Percentiles rank a stretch among this genome's conserved stretches.
phyloP scores from a whole-genome alignment of 108 stramenopile species.

The Fistulifera solaris region DNA sequence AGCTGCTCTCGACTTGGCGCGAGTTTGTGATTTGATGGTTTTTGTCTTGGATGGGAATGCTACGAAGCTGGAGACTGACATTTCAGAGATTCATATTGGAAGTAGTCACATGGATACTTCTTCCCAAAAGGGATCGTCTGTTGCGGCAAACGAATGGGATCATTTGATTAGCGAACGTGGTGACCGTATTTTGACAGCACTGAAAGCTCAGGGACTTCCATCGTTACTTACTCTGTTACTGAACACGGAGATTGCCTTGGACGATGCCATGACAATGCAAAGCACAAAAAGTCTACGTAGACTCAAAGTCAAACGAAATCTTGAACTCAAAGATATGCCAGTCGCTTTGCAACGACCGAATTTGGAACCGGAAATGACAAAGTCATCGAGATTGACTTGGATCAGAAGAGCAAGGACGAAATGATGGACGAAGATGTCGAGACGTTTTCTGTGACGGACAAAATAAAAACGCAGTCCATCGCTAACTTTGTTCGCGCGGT shows the following conservation, averaged over 20 bases:
- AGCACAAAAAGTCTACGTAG: slow-evolving; percentile 53
- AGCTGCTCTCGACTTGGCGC: slow-evolving; percentile 79
- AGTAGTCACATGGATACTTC: slow-evolving; percentile 20
- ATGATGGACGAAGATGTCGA: slow-evolving; percentile 16
- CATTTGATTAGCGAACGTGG: slow-evolving; percentile 70
- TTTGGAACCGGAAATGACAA: slow-evolving; percentile 61
- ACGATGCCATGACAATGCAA: slow-evolving; percentile 50
- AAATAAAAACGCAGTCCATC: slow-evolving; percentile 7
- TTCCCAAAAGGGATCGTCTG: slow-evolving; percentile 33
- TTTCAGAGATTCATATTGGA: slow-evolving; percentile 37
- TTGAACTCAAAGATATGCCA: slow-evolving; percentile 64
- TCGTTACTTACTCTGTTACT: slow-evolving; percentile 78
- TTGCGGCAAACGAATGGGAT: slow-evolving; percentile 39
- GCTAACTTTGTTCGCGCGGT: slow-evolving; percentile 43
- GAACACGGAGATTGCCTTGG: slow-evolving; percentile 31
- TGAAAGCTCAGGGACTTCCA: slow-evolving; percentile 94
- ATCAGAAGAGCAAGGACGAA: slow-evolving; percentile 10
- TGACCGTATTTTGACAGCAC: slow-evolving; percentile 78
- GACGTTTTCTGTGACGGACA: slow-evolving; percentile 5
- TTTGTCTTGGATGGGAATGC: slow-evolving; percentile 77
- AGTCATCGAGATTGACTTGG: slow-evolving; percentile 57
- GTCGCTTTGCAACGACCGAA: slow-evolving; percentile 66
- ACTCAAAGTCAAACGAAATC: slow-evolving; percentile 59
- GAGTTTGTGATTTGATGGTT: slow-evolving; percentile 78
- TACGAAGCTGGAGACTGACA: slow-evolving; percentile 16